Evolutionary conservation across 768 basidiomycete species (phyloP).

Genomic region (Coprinopsis strossmayeri): DNA sequence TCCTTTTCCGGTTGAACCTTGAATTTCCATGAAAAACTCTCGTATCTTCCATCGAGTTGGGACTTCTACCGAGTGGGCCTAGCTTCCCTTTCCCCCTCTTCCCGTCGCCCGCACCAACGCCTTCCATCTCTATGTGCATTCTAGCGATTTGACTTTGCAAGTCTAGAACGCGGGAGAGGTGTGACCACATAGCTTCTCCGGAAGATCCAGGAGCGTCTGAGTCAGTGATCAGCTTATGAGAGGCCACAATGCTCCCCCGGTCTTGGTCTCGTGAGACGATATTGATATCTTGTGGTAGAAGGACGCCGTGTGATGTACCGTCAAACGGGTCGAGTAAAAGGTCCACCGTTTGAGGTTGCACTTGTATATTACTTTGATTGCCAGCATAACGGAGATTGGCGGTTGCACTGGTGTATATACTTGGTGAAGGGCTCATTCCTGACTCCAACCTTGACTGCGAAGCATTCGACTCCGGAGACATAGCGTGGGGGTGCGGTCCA

Average conservation of each 20-base stretch:
- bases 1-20: neutral
- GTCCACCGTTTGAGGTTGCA: conserved; percentile 5
- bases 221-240: neutral
- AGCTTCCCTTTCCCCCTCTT: conserved; percentile 28
- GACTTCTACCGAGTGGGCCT: neutral
- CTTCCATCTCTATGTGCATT: conserved; percentile 75
- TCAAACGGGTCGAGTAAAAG: conserved; percentile 20
- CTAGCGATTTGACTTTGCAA: conserved; percentile 66
- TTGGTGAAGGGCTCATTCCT: conserved; percentile 8
- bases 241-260: too few relatives aligned
- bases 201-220: conserved; percentile 5
- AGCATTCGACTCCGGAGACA: conserved; percentile 6
- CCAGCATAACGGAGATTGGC: conserved; percentile 4
- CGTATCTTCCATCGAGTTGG: neutral
- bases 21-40: neutral
- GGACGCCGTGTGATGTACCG: conserved; percentile 20
- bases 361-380: neutral
- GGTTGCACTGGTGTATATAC: conserved; percentile 4
- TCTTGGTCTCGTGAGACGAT: conserved; percentile 1
- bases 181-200: conserved; percentile 53
- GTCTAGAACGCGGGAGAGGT: conserved; percentile 62
- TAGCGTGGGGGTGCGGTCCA: neutral
- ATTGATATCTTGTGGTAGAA: conserved; percentile 18
- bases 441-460: conserved; percentile 6
- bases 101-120: conserved; percentile 37